Base-by-base conservation (phyloP, 768 basidiomycete genomes). In the Paxillus involutus region DNA sequence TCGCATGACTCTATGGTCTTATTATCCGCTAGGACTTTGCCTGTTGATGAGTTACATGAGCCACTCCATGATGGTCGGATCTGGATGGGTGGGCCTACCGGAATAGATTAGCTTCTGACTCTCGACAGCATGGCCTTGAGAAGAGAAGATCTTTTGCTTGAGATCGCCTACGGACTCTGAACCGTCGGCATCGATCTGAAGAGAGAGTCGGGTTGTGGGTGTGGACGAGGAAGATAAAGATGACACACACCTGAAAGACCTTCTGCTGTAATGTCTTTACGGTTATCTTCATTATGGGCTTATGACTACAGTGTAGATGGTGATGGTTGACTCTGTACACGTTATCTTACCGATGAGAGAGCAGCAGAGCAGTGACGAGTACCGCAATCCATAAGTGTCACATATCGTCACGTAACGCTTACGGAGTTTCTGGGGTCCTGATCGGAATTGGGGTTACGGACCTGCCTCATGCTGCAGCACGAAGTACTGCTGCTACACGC, bases 231-330 rank as follows among this genome's bases (percentile, higher is more conserved):
- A 21, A 21, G 21, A 49, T 26, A 3, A 26, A 26, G 26, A 26
- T 26, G 29, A 36, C n/a, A 62, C 71, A 7, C 67, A 91, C 87
- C 67, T 85, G 81, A 74, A 94, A 95, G 59, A 90, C 81, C 78
- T 94, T 95, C 70, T 96, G 92, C 73, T 94, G 89, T 13, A 95
- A 83, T 1, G 95, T 98, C 77, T 98, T 98, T 66, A 98, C 77
- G 26, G 93, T 96, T 72, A 98, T 82, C 82, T 93, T 92, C 88
- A 94, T 91, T 70, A 69, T 80, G 73, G 63, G 49, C 50, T n/a
- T 35, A 29, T 44, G 33, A 43, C 53, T 41, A 35, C 35, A 35
- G 13, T 14, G 12, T 35, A 35, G 37, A 32, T 54, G n/a, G 46
- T 13, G 6, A 37, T 24, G 30, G 8, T 14, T 21, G 1, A 32